A percentile compares a stretch with the other conserved stretches of the same genome.
phyloP scores from a whole-genome alignment of 345 rosid genomes.

The Barbarea vulgaris region DNA sequence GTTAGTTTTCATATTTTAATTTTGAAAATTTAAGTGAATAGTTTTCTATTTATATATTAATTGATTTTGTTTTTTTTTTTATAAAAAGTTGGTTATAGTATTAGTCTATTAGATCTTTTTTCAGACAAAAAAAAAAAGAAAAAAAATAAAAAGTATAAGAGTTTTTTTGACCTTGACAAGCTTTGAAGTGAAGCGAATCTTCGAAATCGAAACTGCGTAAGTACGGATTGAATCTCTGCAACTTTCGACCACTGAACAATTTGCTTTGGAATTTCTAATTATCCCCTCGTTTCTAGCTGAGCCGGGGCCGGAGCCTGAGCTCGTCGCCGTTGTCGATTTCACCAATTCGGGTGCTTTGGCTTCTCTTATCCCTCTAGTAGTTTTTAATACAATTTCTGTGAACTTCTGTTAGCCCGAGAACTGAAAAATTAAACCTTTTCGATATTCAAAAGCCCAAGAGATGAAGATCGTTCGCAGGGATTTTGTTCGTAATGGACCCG shows the following conservation, averaged over 20 bases:
- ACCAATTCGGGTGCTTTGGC: neutral
- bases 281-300: neutral
- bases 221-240: conserved; percentile 1
- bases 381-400: neutral
- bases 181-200: neutral
- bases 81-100: neutral
- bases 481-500: conserved; percentile 63
- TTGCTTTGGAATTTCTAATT: neutral
- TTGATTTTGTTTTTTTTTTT: too few species aligned
- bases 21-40: neutral
- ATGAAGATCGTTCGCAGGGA: conserved; percentile 69
- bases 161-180: conserved; percentile 3
- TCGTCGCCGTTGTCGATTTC: neutral
- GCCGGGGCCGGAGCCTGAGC: neutral
- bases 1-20: neutral
- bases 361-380: neutral
- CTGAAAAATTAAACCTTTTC: neutral
- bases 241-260: neutral
- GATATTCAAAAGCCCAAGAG: conserved; percentile 14
- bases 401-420: neutral
- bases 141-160: neutral
- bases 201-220: neutral
- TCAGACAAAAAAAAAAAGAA: neutral
- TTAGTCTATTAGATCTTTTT: too few species aligned
- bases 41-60: neutral